Evolutionary conservation across 164 flowering plant species (phyloP).

Genomic region (Piper betle): DNA sequence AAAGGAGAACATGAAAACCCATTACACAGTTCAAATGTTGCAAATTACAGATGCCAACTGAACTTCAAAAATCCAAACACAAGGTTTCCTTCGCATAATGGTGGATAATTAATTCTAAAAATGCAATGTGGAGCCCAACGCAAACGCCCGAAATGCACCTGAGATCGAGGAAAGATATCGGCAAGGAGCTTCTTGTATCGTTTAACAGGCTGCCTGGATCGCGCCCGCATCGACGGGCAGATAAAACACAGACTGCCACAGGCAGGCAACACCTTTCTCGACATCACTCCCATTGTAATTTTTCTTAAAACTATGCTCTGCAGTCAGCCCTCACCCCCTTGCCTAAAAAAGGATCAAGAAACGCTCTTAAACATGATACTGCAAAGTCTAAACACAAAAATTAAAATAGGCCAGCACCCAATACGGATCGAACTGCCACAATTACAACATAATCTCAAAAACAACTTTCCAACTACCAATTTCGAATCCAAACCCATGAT

Average conservation of each 20-base stretch:
- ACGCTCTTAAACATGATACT: no score
- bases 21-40: background rate
- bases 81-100: background rate
- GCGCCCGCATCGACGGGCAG: slow-evolving; percentile 79
- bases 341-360: no score
- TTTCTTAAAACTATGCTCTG: slow-evolving; percentile 5
- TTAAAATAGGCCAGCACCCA: no score
- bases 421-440: no score
- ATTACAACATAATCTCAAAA: no score
- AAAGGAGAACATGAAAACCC: background rate
- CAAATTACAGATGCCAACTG: background rate
- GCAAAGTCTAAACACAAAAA: no score
- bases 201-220: slow-evolving; percentile 86
- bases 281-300: slow-evolving; percentile 64
- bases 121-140: background rate
- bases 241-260: slow-evolving; percentile 74
- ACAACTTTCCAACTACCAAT: no score
- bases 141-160: slow-evolving; percentile 21
- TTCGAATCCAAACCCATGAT: no score
- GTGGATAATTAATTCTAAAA: no score
- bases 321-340: slow-evolving; percentile 2
- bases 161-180: slow-evolving; percentile 65
- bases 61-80: background rate
- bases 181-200: slow-evolving; percentile 77
- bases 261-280: slow-evolving; percentile 70